Percentiles rank a stretch among this genome's conserved stretches.
phyloP scores from a whole-genome alignment of 75 land plant genomes.

The Sequoiadendron giganteum region DNA sequence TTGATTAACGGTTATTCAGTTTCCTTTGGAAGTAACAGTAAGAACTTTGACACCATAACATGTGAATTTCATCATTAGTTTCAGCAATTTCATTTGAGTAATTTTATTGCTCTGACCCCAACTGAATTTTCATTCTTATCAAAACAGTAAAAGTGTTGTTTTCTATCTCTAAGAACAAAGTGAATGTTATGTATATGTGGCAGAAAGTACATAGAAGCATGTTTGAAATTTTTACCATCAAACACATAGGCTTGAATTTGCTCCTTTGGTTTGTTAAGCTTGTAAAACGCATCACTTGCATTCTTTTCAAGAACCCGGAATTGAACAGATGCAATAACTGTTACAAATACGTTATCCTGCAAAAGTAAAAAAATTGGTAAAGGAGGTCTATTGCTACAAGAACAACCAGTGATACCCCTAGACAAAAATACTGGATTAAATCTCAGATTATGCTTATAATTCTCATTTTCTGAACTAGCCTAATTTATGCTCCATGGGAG shows the following conservation, averaged over 20 bases:
- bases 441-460: neutral
- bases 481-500: neutral
- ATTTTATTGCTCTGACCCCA: neutral
- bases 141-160: neutral
- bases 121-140: neutral
- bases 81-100: neutral
- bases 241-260: constrained; percentile 92
- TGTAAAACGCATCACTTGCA: constrained; percentile 86
- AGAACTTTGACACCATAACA: neutral
- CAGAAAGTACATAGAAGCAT: neutral
- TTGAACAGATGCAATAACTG: constrained; percentile 87
- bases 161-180: neutral
- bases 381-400: neutral
- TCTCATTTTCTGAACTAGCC: neutral
- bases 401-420: neutral
- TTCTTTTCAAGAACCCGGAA: constrained; percentile 63
- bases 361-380: neutral
- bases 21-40: neutral
- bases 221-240: constrained; percentile 54
- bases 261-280: constrained; percentile 72
- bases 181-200: neutral
- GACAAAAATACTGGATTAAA: neutral
- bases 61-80: neutral
- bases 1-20: neutral
- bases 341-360: constrained; percentile 92